Conservation (phyloP, 192 early-diverging fungal genomes). For the Coemansia sp. region DNA sequence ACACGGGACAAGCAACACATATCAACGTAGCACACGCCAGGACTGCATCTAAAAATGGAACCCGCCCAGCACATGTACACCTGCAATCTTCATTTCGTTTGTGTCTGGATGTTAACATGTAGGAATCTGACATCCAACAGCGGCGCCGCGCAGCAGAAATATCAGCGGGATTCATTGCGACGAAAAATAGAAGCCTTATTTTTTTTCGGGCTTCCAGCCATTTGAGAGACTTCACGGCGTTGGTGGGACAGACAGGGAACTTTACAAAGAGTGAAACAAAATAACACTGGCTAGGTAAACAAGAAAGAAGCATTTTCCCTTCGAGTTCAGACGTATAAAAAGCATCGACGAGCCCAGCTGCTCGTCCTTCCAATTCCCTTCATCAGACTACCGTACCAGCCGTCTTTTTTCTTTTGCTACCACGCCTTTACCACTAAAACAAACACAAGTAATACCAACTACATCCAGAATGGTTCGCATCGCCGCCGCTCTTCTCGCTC, state of each 20-base stretch:
- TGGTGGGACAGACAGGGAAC: not conserved
- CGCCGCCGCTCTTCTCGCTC: conserved; percentile 18
- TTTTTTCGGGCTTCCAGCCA: not conserved
- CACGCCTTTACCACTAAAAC: not conserved
- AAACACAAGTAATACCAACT: not conserved
- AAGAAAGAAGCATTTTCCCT: not conserved
- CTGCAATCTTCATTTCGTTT: not conserved
- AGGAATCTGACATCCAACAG: conserved; percentile 5
- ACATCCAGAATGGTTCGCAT: conserved; percentile 38
- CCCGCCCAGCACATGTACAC: not conserved
- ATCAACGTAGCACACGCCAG: not conserved
- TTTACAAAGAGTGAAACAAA: not conserved
- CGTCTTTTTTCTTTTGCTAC: conserved; percentile 3
- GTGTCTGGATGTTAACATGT: not conserved
- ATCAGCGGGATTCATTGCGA: not conserved
- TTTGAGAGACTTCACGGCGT: not conserved
- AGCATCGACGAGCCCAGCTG: not conserved
- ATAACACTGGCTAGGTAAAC: not conserved
- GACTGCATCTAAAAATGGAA: conserved; percentile 6
- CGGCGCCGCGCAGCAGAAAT: not conserved
- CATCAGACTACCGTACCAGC: conserved; percentile 4
- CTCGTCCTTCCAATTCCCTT: not conserved
- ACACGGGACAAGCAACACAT: not conserved
- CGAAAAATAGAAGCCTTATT: not conserved
- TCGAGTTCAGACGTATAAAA: not conserved